Base-by-base conservation (phyloP, 169 alveolate species). In the Eimeria tenella region DNA sequence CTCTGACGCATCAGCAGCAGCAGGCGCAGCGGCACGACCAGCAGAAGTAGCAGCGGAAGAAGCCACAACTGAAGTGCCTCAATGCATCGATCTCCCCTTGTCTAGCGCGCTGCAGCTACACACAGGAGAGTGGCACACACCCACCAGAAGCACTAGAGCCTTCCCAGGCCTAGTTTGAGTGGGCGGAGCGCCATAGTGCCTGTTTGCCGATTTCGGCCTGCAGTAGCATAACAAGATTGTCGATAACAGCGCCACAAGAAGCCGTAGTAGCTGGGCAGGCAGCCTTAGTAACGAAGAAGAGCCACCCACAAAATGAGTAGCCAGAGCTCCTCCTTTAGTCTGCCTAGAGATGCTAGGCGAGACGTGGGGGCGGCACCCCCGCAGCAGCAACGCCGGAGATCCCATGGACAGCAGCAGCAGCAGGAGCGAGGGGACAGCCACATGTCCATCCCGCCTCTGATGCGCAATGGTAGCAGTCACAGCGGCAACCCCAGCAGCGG, bases 321-420 rank as follows among this genome's bases (percentile, higher is more conserved):
- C 60, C 4, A 53, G 31, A 25, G 74, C 68, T 52, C 86, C 50
- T 52, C 65, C 15, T 49, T 77, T 19, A 52, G 86, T 19, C 31
- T 49, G 86, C 86, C 68, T 52, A 58, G 19, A 8, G 49, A 77
- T 50, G 86, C 50, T 31, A 77, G 86, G 49, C 31, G 86, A 49
- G 13, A 19, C 65, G 50, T 49, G 3, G 31, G 5, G 50, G 65
- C 52, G 8, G 68, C 65, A 49, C 3, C 65, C 21, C 68, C 6
- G 86, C 86, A 77, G 88, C 65, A 60, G 73, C 77, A 56, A 23
- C 75, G 21, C 60, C 90, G 31, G 84, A 50, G 31, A 55, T 19
- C 19, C n/a, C 84, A 82, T 9, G 25, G 8, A 58, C 19, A 55
- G 90, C 70, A 86, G 56, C 62, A 56, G 73, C 93, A 71, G 52